Base-by-base conservation (phyloP, 2,329 filamentous ascomycete genomes). In the Pestalotiopsis fici region DNA sequence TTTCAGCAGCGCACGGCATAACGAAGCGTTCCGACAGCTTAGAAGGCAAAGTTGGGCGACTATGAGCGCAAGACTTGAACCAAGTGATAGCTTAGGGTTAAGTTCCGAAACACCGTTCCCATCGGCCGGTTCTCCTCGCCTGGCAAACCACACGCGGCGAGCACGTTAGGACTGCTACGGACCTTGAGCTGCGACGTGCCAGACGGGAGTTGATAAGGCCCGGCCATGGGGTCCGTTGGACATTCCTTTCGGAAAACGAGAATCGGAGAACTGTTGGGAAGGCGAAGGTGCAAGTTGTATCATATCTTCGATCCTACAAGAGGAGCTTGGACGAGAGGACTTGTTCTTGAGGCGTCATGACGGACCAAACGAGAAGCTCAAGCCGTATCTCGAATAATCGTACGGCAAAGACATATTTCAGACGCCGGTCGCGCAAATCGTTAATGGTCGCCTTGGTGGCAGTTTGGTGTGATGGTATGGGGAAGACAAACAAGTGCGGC, bases 11-110 rank as follows among this genome's bases (percentile, higher is more conserved):
- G 77, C 70, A 73, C 74, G 70, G 76, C 75, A 67, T 79, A 72
- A 67, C 75, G 68, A 71, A 72, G 69, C 65, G 72, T 74, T 71
- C 72, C 66, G 70, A 72, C 74, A 78, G 81, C 76, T 81, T 94
- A 94, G 78, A 95, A 89, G 86, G 86, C 83, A 84, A 83, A 82
- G 86, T n/a, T 82, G 86, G 81, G 90, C 90, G 90, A 91, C 90
- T 87, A 83, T 84, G 80, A 86, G 85, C 88, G 89, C 89, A 92
- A 94, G 76, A 86, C 92, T 93, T 57, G 79, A 89, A 90, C 93
- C 92, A 92, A 89, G 84, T 80, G 78, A 83, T 81, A 83, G 84
- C 87, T 92, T 97, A 97, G 95, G 95, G 95, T 97, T 97, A 97
- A 95, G 93, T 95, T 95, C 93, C 93, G 90, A 91, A 70, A 82